phyloP scores from a whole-genome alignment of 225 moss, liverwort and hornwort genomes.

The Climacium dendroides region DNA sequence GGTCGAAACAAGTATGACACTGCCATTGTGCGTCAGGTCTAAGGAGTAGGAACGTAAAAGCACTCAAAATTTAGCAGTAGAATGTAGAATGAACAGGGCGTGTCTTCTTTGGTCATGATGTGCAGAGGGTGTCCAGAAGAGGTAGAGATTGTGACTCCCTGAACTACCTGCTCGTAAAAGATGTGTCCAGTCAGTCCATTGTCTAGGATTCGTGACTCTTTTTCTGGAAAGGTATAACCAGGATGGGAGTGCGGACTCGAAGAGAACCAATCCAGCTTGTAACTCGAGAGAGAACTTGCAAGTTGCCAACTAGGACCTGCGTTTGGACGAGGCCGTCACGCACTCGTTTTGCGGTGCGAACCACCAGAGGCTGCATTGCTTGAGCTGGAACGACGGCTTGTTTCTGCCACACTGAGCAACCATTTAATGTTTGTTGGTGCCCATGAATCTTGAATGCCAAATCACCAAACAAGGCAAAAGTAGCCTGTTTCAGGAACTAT shows the following conservation, averaged over 20 bases:
- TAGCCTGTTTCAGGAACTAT: neutral
- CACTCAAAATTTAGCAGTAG: neutral
- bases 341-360: constrained; percentile 53
- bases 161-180: neutral
- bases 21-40: neutral
- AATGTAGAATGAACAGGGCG: neutral
- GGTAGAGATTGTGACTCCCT: neutral
- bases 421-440: constrained; percentile 34
- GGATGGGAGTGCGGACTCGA: constrained; percentile 4
- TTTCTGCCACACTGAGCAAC: constrained; percentile 73
- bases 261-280: constrained; percentile 50
- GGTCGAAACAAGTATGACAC: neutral
- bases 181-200: neutral
- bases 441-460: neutral
- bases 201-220: constrained; percentile 3
- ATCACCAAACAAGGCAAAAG: neutral
- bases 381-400: constrained; percentile 44
- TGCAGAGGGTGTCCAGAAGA: neutral
- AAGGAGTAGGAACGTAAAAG: neutral
- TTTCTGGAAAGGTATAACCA: constrained; percentile 10
- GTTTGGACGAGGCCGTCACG: constrained; percentile 60
- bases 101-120: neutral
- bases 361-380: constrained; percentile 65
- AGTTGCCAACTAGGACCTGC: constrained; percentile 50
- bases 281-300: constrained; percentile 61